These are phyloP conservation scores for Abortiporus biennis DNA, from an alignment of 1,284 basidiomycete genomes.

Conservation along the genomic window DNA sequence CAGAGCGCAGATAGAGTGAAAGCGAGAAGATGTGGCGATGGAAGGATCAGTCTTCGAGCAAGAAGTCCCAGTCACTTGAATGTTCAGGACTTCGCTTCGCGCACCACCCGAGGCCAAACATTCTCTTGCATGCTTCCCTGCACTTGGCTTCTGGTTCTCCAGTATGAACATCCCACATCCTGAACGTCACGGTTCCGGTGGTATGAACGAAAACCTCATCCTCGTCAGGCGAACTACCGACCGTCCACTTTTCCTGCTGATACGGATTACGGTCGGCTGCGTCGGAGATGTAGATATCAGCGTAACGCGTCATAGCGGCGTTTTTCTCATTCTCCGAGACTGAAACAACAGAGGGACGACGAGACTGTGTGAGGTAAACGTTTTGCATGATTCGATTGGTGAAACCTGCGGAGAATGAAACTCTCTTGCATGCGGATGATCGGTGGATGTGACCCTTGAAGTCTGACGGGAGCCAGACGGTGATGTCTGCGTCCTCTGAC, in stretches of 20 bases:
- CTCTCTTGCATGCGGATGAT: conserved; percentile 33
- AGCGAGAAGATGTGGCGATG: conserved; percentile 1
- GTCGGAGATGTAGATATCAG: conserved; percentile 26
- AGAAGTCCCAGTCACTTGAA: conserved; percentile 69
- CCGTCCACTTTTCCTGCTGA: conserved; percentile 13
- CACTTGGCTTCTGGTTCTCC: conserved; percentile 52
- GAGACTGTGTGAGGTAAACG: conserved; percentile 45
- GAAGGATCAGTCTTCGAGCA: conserved; percentile 61
- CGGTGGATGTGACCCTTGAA: conserved; percentile 62
- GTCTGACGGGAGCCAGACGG: conserved; percentile 70
- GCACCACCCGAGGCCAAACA: conserved; percentile 48
- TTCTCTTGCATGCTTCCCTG: conserved; percentile 55
- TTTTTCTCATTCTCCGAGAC: conserved; percentile 8
- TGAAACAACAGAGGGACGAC: conserved; percentile 24
- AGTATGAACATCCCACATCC: conserved; percentile 72
- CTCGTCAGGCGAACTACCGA: conserved; percentile 22
- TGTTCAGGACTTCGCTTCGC: conserved; percentile 46
- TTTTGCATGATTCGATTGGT: conserved; percentile 61
- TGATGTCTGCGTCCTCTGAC: conserved; percentile 49
- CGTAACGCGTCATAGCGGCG: conserved; percentile 18
- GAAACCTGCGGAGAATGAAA: conserved; percentile 65
- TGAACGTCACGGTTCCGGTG: conserved; percentile 53
- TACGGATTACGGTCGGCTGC: conserved; percentile 12
- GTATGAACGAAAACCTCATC: conserved; percentile 62
- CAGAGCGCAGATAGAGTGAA: conserved; percentile 2